Conservation (phyloP, 1,284 basidiomycete species). For the Naganishia cerealis region DNA sequence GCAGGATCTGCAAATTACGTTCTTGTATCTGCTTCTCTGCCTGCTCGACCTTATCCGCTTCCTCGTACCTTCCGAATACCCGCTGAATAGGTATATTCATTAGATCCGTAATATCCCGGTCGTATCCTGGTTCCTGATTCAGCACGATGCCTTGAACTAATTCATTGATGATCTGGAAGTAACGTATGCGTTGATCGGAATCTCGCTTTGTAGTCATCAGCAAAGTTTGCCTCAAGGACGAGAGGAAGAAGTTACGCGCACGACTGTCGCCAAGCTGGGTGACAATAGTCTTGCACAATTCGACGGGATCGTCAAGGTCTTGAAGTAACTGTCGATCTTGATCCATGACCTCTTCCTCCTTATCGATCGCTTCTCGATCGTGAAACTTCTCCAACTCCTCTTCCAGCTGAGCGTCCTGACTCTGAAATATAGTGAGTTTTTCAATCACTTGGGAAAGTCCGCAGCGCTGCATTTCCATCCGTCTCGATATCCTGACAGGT, state of each 20-base stretch:
- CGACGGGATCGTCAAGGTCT: conserved; percentile 76
- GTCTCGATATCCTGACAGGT: conserved; percentile 78
- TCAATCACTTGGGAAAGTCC: conserved; percentile 74
- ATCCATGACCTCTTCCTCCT: conserved; percentile 71
- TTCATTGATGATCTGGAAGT: conserved; percentile 92
- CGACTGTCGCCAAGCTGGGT: conserved; percentile 71
- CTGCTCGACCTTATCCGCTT: conserved; percentile 78
- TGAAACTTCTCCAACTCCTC: conserved; percentile 70
- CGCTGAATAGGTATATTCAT: conserved; percentile 86
- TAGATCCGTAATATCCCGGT: conserved; percentile 75
- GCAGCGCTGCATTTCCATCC: conserved; percentile 29
- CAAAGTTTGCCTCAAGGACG: conserved; percentile 87
- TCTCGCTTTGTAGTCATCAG: conserved; percentile 82
- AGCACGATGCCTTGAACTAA: conserved; percentile 89
- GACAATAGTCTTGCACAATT: conserved; percentile 81
- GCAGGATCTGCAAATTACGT: conserved; percentile 65
- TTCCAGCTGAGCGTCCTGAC: conserved; percentile 58
- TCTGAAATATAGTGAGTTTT: conserved; percentile 69
- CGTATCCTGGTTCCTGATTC: conserved; percentile 70
- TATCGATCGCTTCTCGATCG: conserved; percentile 72
- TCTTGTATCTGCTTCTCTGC: conserved; percentile 76
- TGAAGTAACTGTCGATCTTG: conserved; percentile 74
- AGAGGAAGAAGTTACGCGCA: conserved; percentile 82
- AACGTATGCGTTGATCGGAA: conserved; percentile 70
- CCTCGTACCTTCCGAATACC: conserved; percentile 85